These are phyloP conservation scores for Penicillium nucicola DNA, from an alignment of 495 filamentous ascomycete genomes.

Conservation along the genomic window DNA sequence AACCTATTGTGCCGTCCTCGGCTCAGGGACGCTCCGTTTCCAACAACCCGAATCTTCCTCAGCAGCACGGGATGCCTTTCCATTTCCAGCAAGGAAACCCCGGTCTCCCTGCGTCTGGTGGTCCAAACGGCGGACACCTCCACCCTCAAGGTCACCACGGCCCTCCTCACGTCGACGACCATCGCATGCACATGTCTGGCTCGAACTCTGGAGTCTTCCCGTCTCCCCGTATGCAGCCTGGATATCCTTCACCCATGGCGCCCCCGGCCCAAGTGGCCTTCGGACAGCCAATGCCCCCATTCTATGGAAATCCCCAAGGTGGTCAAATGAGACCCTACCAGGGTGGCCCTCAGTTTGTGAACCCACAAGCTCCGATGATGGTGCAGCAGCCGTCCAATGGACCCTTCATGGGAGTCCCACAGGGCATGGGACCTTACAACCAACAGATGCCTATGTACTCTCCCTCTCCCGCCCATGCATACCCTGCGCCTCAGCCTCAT, in stretches of 20 bases:
- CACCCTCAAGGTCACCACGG: conserved; percentile 63
- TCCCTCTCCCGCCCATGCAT: conserved; percentile 63
- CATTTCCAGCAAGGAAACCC: conserved; percentile 51
- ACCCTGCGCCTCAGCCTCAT: conserved; percentile 63
- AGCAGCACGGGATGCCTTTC: conserved; percentile 75
- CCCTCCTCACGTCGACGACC: conserved; percentile 67
- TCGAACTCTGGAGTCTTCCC: conserved; percentile 73
- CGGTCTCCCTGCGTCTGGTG: conserved; percentile 44
- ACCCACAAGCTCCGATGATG: conserved; percentile 74
- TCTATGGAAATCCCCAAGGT: conserved; percentile 50
- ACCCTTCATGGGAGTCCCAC: conserved; percentile 50
- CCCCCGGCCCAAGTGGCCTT: conserved; percentile 66
- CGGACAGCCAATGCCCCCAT: conserved; percentile 69
- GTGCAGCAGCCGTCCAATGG: conserved; percentile 67
- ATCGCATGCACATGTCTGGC: conserved; percentile 79
- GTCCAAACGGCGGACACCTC: conserved; percentile 62
- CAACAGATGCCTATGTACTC: conserved; percentile 76
- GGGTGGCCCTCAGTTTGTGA: conserved; percentile 62
- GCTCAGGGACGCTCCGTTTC: conserved; percentile 61
- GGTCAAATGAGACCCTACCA: conserved; percentile 41
- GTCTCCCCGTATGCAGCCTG: conserved; percentile 73
- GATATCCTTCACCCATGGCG: conserved; percentile 69
- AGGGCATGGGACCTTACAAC: conserved; percentile 55
- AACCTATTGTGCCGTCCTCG: conserved; percentile 53
- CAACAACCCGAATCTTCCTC: conserved; percentile 59